phyloP scores from a whole-genome alignment of 352 stramenopile species.

The Pythium plurisporium region DNA sequence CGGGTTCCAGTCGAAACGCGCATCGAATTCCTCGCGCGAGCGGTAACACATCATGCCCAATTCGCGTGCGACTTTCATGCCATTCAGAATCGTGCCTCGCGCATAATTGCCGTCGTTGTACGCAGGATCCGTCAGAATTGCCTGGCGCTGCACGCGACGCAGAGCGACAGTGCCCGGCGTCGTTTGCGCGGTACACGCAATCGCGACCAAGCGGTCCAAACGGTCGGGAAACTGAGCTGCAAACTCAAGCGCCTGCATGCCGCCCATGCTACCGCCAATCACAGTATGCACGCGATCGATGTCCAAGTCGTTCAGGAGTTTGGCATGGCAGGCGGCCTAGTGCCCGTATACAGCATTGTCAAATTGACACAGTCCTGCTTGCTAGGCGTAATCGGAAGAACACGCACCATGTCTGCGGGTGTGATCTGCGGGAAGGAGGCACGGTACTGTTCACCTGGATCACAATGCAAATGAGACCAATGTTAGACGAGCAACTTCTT shows the following conservation, averaged over 20 bases:
- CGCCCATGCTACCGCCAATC: slow-evolving; percentile 84
- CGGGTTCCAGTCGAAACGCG: slow-evolving; percentile 83
- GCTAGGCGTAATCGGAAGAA: background rate
- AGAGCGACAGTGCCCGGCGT: slow-evolving; percentile 84
- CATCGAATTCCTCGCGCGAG: slow-evolving; percentile 85
- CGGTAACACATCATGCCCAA: slow-evolving; percentile 88
- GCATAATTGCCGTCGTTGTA: slow-evolving; percentile 82
- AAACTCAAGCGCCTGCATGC: slow-evolving; percentile 87
- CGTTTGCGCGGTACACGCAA: slow-evolving; percentile 85
- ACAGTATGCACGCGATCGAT: slow-evolving; percentile 78
- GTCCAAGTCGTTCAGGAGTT: slow-evolving; percentile 71
- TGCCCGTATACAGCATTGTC: background rate
- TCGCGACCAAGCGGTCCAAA: slow-evolving; percentile 61
- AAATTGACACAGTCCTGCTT: no score
- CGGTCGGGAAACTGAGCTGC: slow-evolving; percentile 76
- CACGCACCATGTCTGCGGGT: slow-evolving; percentile 67
- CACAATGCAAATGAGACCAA: background rate
- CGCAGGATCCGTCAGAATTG: slow-evolving; percentile 68
- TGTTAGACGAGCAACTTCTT: no score
- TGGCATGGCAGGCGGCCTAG: slow-evolving; percentile 63
- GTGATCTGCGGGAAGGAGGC: slow-evolving; percentile 81
- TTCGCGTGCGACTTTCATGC: slow-evolving; percentile 84
- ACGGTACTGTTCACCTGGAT: slow-evolving; percentile 47
- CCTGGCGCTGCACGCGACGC: slow-evolving; percentile 76
- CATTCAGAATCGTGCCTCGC: slow-evolving; percentile 45